Conservation (phyloP, 257 asterid genomes). For the Galeopsis tetrahit region DNA sequence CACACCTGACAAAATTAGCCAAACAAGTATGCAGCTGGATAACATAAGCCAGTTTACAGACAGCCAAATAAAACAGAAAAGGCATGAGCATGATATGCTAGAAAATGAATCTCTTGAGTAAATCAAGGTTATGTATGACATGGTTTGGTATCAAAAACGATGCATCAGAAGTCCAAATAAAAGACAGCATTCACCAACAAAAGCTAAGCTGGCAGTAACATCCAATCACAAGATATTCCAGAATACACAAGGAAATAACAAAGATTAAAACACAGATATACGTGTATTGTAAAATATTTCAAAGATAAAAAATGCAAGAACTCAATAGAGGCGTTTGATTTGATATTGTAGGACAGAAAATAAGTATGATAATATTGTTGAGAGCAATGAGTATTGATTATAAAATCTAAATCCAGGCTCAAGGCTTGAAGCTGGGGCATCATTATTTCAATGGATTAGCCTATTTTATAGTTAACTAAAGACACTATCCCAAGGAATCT, state of each 20-base stretch:
- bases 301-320: neutral
- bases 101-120: neutral
- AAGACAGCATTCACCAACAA: neutral
- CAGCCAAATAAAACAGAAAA: conserved; percentile 24
- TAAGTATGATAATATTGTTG: neutral
- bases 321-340: neutral
- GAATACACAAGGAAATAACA: neutral
- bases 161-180: neutral
- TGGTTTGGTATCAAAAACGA: conserved; percentile 8
- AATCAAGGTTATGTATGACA: conserved; percentile 7
- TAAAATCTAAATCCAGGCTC: neutral
- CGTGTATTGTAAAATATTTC: neutral
- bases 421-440: neutral
- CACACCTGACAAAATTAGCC: conserved; percentile 41
- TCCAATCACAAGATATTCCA: conserved; percentile 8
- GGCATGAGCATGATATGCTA: neutral
- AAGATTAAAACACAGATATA: neutral
- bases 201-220: neutral
- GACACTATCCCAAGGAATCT: neutral
- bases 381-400: neutral
- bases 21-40: conserved; percentile 19
- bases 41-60: conserved; percentile 12
- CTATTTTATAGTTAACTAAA: neutral
- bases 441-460: conserved; percentile 12
- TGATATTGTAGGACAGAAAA: neutral